These are phyloP conservation scores for Chiua virens DNA, from an alignment of 768 basidiomycete species.

Conservation along the genomic window DNA sequence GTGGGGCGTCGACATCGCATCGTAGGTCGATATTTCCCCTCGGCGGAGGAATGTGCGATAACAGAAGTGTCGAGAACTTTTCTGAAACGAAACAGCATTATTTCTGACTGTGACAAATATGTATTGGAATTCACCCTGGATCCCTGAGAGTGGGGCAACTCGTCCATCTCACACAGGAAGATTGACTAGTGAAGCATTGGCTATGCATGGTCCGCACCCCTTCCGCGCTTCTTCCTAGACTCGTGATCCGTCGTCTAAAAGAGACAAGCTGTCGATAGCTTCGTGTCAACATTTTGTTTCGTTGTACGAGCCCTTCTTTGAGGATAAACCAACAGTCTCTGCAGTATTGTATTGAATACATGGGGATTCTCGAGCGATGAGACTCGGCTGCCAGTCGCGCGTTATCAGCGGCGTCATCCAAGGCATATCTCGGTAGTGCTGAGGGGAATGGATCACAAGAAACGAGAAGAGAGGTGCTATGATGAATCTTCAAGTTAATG, in stretches of 20 bases:
- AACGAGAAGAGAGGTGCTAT: constrained; percentile 55
- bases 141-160: constrained; percentile 35
- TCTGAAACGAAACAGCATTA: constrained; percentile 27
- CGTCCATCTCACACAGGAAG: constrained; percentile 66
- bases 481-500: too few species aligned
- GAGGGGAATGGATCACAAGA: constrained; percentile 57
- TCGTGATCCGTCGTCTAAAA: too few species aligned
- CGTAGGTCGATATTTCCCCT: constrained; percentile 46
- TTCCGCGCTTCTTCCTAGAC: constrained; percentile 37
- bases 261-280: too few species aligned
- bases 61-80: constrained; percentile 49
- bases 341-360: constrained; percentile 52
- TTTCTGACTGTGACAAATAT: constrained; percentile 4
- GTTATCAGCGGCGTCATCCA: constrained; percentile 11
- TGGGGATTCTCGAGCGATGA: constrained; percentile 53
- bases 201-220: constrained; percentile 61
- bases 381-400: constrained; percentile 7
- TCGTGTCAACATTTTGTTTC: constrained; percentile 24
- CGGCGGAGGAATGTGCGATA: constrained; percentile 59
- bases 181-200: constrained; percentile 69
- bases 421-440: constrained; percentile 53
- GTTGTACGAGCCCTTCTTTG: constrained; percentile 50
- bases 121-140: constrained; percentile 24
- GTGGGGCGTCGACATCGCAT: constrained; percentile 54
- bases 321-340: constrained; percentile 65